Base-by-base conservation (phyloP, 1,139 yeast species). In the Entelexis sorbosivorans region DNA sequence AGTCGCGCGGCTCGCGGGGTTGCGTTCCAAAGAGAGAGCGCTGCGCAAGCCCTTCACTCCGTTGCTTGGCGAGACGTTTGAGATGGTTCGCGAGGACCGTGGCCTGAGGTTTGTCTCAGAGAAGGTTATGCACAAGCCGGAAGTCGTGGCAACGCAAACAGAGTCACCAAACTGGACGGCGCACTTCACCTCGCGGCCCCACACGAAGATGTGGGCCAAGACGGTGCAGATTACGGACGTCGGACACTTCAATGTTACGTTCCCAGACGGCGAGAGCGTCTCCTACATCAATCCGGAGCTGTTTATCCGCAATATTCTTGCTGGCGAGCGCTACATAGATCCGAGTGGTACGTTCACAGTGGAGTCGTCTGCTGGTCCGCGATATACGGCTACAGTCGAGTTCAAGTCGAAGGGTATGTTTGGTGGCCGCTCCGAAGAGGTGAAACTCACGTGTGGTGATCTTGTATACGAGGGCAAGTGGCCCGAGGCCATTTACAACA, bases 121-220 rank as follows among this genome's bases (percentile, higher is more conserved):
- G 64, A 87, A 88, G 64, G 93, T 87, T 16, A 67, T 76, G 45
- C 96, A 88, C 62, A 75, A 84, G 50, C 96, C 96, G 2, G 86
- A 82, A 20, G 77, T 86, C 1, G 79, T 86, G 70, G 95, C 95
- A 1, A 73, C 82, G 38, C 81, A 78, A 63, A 87, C 79, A 6
- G 96, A 89, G 56, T 73, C 86, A 20, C 67, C 69, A 11, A 68
- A 74, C 31, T 91, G 98, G 97, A 77, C 77, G n/a, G 70, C 87
- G 48, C 74, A 76, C 44, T 86, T 80, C 64, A 75, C 84, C 13
- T 79, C 93, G 2, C 73, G 81, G 32, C 97, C 98, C 0, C 76
- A 78, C 31, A 96, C 89, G 61, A 88, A 87, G 65, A 87, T 86
- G 61, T 91, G 96, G 95, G 97, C 97, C 49, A 91, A 91, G 67